Conservation (phyloP, 495 filamentous ascomycete genomes). For the Aspergillus nidulans region DNA sequence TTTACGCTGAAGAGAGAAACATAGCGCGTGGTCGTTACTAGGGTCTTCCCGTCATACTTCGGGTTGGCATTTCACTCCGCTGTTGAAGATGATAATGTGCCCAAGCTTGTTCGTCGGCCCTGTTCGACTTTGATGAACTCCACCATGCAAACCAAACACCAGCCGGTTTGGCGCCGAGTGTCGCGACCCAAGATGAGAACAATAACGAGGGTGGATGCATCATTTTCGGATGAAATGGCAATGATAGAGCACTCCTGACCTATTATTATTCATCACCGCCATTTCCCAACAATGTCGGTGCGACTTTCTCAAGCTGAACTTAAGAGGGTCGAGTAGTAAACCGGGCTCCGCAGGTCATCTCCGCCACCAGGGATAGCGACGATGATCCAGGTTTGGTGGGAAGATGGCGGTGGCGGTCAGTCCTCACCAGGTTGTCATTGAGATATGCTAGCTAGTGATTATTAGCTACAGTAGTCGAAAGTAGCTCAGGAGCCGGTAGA, state of each 20-base stretch:
- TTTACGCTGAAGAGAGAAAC: constrained; percentile 8
- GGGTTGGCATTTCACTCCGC: background rate
- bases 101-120: background rate
- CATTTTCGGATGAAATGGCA: constrained; percentile 11
- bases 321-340: background rate
- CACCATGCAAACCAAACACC: constrained; percentile 5
- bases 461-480: background rate
- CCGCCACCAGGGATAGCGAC: background rate
- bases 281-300: background rate
- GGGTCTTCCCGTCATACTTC: constrained; percentile 2
- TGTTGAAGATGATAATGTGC: background rate
- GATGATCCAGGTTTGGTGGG: background rate
- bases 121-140: constrained; percentile 10
- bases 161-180: constrained; percentile 12
- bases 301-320: background rate
- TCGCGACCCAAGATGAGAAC: constrained; percentile 10
- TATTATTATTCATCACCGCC: constrained; percentile 1
- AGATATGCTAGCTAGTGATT: background rate
- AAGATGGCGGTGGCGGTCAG: constrained; percentile 6
- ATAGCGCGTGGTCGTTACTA: constrained; percentile 5
- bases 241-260: background rate
- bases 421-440: background rate
- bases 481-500: background rate
- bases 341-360: background rate
- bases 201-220: constrained; percentile 18